Conservation (phyloP, 2,329 filamentous ascomycete species). For the Parastagonospora nodorum region DNA sequence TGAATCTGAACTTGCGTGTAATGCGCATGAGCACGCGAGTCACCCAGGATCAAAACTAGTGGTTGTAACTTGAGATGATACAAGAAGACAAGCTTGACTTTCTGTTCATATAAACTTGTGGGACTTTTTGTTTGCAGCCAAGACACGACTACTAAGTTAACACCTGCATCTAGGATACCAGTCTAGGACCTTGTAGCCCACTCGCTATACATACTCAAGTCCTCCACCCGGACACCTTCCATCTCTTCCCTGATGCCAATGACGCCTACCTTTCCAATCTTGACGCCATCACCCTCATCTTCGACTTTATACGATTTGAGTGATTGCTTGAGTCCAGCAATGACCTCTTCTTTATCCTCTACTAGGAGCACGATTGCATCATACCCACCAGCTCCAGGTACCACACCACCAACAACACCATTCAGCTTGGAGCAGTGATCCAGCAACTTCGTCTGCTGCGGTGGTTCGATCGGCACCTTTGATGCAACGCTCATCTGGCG, state of each 20-base stretch:
- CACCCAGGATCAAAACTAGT: background rate
- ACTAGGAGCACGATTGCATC: constrained; percentile 86
- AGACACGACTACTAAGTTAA: too few relatives aligned
- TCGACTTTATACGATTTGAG: constrained; percentile 67
- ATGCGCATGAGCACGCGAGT: too few relatives aligned
- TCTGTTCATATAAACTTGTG: too few relatives aligned
- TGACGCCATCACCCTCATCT: constrained; percentile 43
- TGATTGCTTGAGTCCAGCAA: constrained; percentile 64
- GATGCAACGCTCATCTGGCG: constrained; percentile 75
- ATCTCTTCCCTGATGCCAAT: constrained; percentile 74
- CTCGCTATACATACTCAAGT: constrained; percentile 45
- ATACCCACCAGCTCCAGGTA: constrained; percentile 91
- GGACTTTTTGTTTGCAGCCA: too few relatives aligned
- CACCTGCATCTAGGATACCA: too few relatives aligned
- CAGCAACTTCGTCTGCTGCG: constrained; percentile 80
- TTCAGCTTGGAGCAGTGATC: constrained; percentile 73
- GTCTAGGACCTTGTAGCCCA: constrained; percentile 32
- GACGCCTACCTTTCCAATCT: constrained; percentile 68
- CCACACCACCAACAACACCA: constrained; percentile 88
- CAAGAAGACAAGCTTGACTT: too few relatives aligned
- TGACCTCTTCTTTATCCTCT: constrained; percentile 70
- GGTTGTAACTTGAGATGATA: too few relatives aligned
- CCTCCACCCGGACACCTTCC: constrained; percentile 62
- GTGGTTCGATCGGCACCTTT: constrained; percentile 86
- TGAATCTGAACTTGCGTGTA: background rate